Percentiles rank a stretch among this genome's conserved stretches.
phyloP scores from a whole-genome alignment of 371 early-diverging fungal species.

The Zopfochytrium polystomum region DNA sequence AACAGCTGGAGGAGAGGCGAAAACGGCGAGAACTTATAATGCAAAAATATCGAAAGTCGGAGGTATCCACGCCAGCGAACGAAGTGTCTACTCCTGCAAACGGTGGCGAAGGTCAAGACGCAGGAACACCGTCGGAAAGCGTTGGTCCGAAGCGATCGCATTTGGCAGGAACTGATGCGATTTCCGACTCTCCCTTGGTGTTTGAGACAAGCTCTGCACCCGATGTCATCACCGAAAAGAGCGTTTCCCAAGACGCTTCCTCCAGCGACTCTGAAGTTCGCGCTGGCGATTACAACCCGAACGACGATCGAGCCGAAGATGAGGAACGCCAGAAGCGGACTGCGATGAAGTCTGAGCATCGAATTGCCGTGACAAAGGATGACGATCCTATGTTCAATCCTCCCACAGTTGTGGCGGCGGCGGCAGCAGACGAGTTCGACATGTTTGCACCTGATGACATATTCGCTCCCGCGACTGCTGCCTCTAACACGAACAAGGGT shows the following conservation, averaged over 20 bases:
- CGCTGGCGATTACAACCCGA: constrained; percentile 76
- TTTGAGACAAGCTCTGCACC: constrained; percentile 2
- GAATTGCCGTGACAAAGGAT: constrained; percentile 10
- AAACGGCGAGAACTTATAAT: constrained; percentile 67
- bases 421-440: constrained; percentile 21
- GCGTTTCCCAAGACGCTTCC: constrained; percentile 26
- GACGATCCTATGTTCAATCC: constrained; percentile 31
- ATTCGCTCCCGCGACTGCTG: constrained; percentile 33
- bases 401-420: not conserved
- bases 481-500: constrained; percentile 12
- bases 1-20: constrained; percentile 75
- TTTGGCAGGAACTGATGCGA: too few species aligned
- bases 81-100: not conserved
- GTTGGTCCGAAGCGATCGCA: not conserved
- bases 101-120: not conserved
- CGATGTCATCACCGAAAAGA: not conserved
- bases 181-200: not conserved
- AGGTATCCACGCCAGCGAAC: constrained; percentile 22
- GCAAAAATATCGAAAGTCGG: constrained; percentile 47
- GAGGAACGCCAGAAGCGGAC: constrained; percentile 25
- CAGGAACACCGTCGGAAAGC: not conserved
- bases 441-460: constrained; percentile 45
- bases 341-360: not conserved
- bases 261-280: constrained; percentile 52
- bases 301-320: constrained; percentile 37